A percentile compares a stretch with the other conserved stretches of the same genome.
phyloP scores from a whole-genome alignment of 164 flowering plant species.

The Berberis thunbergii region DNA sequence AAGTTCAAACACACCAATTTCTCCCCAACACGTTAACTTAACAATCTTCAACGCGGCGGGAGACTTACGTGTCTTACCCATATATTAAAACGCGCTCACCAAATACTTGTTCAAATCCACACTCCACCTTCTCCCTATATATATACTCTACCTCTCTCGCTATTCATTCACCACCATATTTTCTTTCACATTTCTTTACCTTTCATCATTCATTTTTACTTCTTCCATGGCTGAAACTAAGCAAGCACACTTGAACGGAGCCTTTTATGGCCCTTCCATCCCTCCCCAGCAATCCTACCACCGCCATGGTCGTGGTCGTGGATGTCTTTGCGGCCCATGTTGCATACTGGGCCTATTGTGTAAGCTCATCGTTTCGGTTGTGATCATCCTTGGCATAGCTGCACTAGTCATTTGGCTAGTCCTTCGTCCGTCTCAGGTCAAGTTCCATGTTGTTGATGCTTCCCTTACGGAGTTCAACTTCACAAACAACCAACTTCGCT shows the following conservation, averaged over 20 bases:
- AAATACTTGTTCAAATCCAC: too few relatives aligned
- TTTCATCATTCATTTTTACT: too few relatives aligned
- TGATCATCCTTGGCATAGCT: conserved; percentile 19
- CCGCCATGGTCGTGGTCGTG: conserved; percentile 20
- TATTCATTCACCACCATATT: too few relatives aligned
- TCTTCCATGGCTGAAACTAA: conserved; percentile 13
- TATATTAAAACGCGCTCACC: too few relatives aligned
- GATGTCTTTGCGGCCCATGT: conserved; percentile 21
- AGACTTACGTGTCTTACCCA: too few relatives aligned
- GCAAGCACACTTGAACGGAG: conserved; percentile 25
- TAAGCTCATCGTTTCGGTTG: conserved; percentile 13
- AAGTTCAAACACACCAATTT: too few relatives aligned
- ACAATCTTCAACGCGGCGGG: too few relatives aligned
- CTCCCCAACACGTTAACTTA: too few relatives aligned
- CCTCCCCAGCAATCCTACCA: conserved; percentile 28
- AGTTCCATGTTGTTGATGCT: conserved; percentile 27
- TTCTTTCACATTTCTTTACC: too few relatives aligned
- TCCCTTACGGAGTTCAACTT: conserved; percentile 7
- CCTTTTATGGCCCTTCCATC: conserved; percentile 35
- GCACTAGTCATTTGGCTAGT: conserved; percentile 31
- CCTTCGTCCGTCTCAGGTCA: conserved; percentile 23
- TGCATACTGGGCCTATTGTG: conserved; percentile 21
- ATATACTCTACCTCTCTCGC: too few relatives aligned
- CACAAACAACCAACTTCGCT: conserved; percentile 16
- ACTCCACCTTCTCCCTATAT: too few relatives aligned